phyloP scores from a whole-genome alignment of 2,329 filamentous ascomycete genomes.

The Samsoniella hepiali region DNA sequence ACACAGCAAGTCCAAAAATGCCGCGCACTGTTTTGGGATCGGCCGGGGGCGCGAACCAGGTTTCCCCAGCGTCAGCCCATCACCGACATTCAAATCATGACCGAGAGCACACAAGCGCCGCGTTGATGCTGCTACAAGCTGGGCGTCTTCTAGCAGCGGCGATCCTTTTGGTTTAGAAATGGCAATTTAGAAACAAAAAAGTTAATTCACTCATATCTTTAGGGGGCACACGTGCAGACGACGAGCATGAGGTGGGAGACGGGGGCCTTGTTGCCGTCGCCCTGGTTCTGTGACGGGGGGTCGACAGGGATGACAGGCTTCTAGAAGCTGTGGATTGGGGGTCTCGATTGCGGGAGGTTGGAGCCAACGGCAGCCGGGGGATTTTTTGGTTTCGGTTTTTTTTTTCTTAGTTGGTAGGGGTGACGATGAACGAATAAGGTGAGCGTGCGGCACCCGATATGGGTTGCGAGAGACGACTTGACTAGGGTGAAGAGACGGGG shows the following conservation, averaged over 20 bases:
- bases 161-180: not conserved
- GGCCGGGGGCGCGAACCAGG: not conserved
- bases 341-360: not conserved
- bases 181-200: not conserved
- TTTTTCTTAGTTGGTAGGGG: not conserved
- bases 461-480: not conserved
- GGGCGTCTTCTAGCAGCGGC: not conserved
- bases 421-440: not conserved
- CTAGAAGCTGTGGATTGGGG: constrained; percentile 9
- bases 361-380: not conserved
- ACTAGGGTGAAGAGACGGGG: not conserved
- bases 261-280: not conserved
- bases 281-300: not conserved
- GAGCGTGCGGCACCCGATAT: not conserved
- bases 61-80: not conserved
- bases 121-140: not conserved
- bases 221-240: not conserved
- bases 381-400: not conserved
- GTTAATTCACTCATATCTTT: constrained; percentile 6
- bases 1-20: not conserved
- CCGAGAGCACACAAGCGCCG: not conserved
- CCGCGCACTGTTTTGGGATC: not conserved
- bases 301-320: not conserved
- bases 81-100: constrained; percentile 3
- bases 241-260: no score